Evolutionary conservation across 1,284 basidiomycete genomes (phyloP).

Genomic region (Bjerkandera adusta): DNA sequence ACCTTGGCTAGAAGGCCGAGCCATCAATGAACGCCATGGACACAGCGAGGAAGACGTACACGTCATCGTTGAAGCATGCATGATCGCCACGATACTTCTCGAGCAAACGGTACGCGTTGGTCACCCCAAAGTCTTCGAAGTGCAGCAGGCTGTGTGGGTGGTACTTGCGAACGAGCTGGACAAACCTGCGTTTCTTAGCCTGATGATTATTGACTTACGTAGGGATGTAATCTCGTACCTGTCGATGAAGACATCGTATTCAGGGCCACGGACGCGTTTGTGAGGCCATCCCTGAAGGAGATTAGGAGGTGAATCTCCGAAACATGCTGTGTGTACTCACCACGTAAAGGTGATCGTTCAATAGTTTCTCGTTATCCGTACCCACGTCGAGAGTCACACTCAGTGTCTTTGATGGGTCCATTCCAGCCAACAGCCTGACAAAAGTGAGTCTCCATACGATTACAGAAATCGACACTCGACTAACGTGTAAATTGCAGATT

Average conservation of each 20-base stretch:
- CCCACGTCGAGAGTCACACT: slow-evolving; percentile 76
- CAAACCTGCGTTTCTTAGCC: slow-evolving; percentile 34
- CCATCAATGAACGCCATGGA: not conserved
- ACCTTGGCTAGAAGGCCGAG: slow-evolving; percentile 57
- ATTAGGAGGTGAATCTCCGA: not conserved
- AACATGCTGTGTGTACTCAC: too few species aligned
- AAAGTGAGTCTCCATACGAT: slow-evolving; percentile 1
- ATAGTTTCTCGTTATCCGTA: slow-evolving; percentile 66
- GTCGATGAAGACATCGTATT: slow-evolving; percentile 70
- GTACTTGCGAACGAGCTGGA: slow-evolving; percentile 43
- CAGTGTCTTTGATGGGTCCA: slow-evolving; percentile 70
- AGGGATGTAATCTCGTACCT: slow-evolving; percentile 38
- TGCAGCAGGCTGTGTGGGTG: slow-evolving; percentile 57
- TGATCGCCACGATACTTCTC: slow-evolving; percentile 65
- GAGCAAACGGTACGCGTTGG: slow-evolving; percentile 73
- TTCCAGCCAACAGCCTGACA: slow-evolving; percentile 70
- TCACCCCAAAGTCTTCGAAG: slow-evolving; percentile 78
- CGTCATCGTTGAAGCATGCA: slow-evolving; percentile 80
- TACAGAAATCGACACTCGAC: slow-evolving; percentile 20
- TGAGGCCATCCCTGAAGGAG: slow-evolving; percentile 63
- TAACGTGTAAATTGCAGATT: slow-evolving; percentile 80
- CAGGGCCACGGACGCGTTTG: slow-evolving; percentile 57
- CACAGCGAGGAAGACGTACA: slow-evolving; percentile 39
- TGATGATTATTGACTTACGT: slow-evolving; percentile 25
- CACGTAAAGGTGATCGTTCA: slow-evolving; percentile 67